Base-by-base conservation (phyloP, 768 basidiomycete species). In the Tylopilus sp. region DNA sequence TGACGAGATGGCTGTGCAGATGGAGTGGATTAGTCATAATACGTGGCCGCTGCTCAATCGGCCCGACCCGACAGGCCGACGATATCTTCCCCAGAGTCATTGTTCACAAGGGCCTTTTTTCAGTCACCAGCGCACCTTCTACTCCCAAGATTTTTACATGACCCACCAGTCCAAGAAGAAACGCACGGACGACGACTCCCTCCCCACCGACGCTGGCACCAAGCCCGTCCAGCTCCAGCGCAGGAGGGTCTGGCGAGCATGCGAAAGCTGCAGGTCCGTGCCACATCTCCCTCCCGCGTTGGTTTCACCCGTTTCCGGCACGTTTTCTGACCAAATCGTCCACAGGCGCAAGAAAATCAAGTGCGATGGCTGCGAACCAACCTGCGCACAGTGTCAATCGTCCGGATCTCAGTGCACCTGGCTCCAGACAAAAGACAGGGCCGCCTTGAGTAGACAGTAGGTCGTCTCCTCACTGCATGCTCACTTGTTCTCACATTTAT, bases 401-500 rank as follows among this genome's bases (percentile, higher is more conserved):
- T 86, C 89, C 8, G 83, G 82, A 42, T 86, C 87, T 1, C 81
- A 84, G 60, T 93, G 91, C 65, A 89, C 87, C 40, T 93, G 91
- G 91, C 76, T 92, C 38, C 91, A 93, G 72, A 93, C 91, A 7
- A 92, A 91, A 73, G 91, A 93, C 71, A 84, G 91, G 63, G 91
- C 91, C 22, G 91, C 91, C 6, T 74, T 92, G 57, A 93, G 92
- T 66, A 79, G 91, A 77, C 91, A 93, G 91, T 93, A 67, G 58
- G 91, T 78, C 48, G 4, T 44, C 52, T 3, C 25, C 25, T 24
- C 33, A 9, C 48, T 13, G 45, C 28, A 21, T 40, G 25, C 33
- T 50, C 30, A 49, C 50, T 51, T 58, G 53, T 1, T 60, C 59
- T 63, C 55, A 68, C 56, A 22, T 43, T 40, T 40, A 45, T 59